Percentiles rank a stretch among this genome's conserved stretches.
Evolutionary conservation across 306 rosid genomes (phyloP).

Genomic region (Lathyrus aphaca): DNA sequence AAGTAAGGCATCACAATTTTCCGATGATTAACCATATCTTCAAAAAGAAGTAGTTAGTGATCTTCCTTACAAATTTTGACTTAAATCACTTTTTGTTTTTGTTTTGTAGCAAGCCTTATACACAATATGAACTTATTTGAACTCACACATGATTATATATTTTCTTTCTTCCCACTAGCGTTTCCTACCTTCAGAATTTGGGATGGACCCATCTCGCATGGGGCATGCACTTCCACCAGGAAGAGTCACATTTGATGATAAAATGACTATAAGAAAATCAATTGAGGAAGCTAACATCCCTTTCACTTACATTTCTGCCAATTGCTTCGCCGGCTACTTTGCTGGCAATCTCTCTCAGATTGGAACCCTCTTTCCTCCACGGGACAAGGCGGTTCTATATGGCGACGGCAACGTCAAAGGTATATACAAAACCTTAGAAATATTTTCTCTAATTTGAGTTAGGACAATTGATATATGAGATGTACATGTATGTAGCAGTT

Average conservation of each 20-base stretch:
- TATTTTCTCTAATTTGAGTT: not conserved
- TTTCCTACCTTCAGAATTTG: conserved; percentile 88
- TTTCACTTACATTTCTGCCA: conserved; percentile 74
- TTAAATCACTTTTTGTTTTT: not conserved
- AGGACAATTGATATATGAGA: not conserved
- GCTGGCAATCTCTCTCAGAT: conserved; percentile 78
- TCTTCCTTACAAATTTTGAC: no score
- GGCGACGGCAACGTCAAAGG: conserved; percentile 85
- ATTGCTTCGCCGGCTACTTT: conserved; percentile 76
- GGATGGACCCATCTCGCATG: conserved; percentile 79
- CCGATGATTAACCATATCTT: no score
- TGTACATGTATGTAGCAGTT: conserved; percentile 42
- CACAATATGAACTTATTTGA: not conserved
- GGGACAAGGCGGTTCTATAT: conserved; percentile 55
- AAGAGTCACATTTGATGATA: conserved; percentile 81
- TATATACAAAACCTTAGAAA: not conserved
- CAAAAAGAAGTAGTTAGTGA: no score
- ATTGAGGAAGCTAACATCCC: conserved; percentile 85
- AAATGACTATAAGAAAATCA: conserved; percentile 69
- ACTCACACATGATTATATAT: not conserved
- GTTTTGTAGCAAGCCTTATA: not conserved
- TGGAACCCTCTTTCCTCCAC: conserved; percentile 67
- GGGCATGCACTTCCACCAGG: conserved; percentile 85
- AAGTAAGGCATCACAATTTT: no score
- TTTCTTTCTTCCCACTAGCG: conserved; percentile 45